phyloP scores from a whole-genome alignment of 306 rosid species.

The Dalbergia cultrata region DNA sequence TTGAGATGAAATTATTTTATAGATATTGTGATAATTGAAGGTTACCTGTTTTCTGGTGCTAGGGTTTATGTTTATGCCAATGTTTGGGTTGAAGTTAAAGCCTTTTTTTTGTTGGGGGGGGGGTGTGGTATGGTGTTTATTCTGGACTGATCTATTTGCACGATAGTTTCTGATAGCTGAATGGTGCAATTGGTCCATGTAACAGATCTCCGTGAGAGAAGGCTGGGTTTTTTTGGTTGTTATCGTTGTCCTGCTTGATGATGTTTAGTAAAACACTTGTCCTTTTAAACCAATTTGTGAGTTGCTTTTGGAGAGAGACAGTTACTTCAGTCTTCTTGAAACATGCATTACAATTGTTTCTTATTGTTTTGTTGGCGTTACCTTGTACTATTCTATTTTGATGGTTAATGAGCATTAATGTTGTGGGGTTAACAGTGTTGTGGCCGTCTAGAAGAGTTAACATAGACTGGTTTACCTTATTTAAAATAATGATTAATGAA shows the following conservation, averaged over 20 bases:
- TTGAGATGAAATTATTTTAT: background rate
- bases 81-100: background rate
- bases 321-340: background rate
- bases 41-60: background rate
- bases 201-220: background rate
- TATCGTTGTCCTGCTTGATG: background rate
- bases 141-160: background rate
- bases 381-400: background rate
- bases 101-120: background rate
- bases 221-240: background rate
- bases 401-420: background rate
- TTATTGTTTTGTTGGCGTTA: background rate
- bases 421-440: background rate
- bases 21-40: background rate
- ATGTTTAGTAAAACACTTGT: background rate
- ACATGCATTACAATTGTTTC: background rate
- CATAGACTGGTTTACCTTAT: background rate
- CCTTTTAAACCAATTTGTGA: background rate
- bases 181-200: background rate
- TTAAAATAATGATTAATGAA: constrained; percentile 17
- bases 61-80: constrained; percentile 7
- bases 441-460: background rate
- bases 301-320: background rate
- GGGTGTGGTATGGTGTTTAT: background rate
- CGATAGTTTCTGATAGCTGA: background rate